These are phyloP conservation scores for Mycena sp. DNA, from an alignment of 1,284 basidiomycete species.

Conservation along the genomic window DNA sequence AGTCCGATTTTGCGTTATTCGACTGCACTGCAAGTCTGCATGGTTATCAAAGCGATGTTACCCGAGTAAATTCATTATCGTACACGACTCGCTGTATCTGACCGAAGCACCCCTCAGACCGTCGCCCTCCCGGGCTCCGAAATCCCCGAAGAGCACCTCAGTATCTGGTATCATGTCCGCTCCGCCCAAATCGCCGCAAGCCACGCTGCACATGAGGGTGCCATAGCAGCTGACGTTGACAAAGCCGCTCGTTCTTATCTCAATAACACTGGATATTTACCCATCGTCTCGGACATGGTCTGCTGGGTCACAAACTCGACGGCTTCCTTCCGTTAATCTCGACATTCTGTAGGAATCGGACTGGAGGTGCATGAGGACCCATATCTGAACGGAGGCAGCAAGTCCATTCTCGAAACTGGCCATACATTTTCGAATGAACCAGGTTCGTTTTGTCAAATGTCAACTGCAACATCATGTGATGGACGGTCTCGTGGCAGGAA, in stretches of 20 bases:
- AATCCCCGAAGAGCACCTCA: constrained; percentile 63
- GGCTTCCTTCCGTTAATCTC: not conserved
- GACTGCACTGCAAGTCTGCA: constrained; percentile 78
- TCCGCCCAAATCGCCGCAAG: constrained; percentile 71
- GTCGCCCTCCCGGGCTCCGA: constrained; percentile 69
- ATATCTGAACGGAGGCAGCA: constrained; percentile 77
- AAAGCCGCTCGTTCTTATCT: constrained; percentile 70
- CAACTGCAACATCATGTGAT: not conserved
- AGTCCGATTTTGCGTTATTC: constrained; percentile 78
- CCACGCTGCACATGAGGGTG: constrained; percentile 56
- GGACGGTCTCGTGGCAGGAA: constrained; percentile 47
- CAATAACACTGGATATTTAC: constrained; percentile 72
- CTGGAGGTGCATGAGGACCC: constrained; percentile 85
- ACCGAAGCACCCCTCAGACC: constrained; percentile 55
- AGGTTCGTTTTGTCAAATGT: constrained; percentile 4
- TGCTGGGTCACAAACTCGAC: constrained; percentile 23
- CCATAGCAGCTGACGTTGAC: constrained; percentile 69
- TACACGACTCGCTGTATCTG: not conserved
- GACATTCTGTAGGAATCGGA: constrained; percentile 69
- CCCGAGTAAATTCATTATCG: constrained; percentile 61
- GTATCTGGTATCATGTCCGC: constrained; percentile 76
- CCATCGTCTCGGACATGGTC: constrained; percentile 83
- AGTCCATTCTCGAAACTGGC: constrained; percentile 65
- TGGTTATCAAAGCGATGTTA: constrained; percentile 83
- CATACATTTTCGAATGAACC: constrained; percentile 88